Percentiles rank a stretch among this genome's conserved stretches.
Conservation (phyloP, 768 basidiomycete genomes). For the Clathrus columnatus region DNA sequence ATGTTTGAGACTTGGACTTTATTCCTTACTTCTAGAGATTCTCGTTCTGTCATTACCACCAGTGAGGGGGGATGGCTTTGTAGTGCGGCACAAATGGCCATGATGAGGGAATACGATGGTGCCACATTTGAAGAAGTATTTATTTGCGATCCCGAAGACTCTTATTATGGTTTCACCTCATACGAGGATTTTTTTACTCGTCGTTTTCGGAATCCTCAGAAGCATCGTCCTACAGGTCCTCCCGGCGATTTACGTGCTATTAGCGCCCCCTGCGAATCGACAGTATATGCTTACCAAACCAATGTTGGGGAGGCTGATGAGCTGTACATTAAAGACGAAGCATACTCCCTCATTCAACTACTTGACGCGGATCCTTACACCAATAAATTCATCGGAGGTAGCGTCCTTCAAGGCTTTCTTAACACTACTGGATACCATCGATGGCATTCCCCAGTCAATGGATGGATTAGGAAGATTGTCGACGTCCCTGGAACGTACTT, state of each 20-base stretch:
- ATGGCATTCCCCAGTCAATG: conserved; percentile 52
- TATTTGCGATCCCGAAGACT: conserved; percentile 29
- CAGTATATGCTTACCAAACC: conserved; percentile 31
- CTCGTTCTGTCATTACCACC: conserved; percentile 32
- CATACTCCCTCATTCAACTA: conserved; percentile 52
- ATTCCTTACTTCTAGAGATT: conserved; percentile 37
- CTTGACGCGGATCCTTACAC: conserved; percentile 35
- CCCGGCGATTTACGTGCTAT: conserved; percentile 31
- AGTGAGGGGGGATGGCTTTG: conserved; percentile 43
- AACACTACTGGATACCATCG: conserved; percentile 48
- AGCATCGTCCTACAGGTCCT: conserved; percentile 32
- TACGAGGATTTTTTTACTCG: conserved; percentile 54
- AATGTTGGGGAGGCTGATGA: conserved; percentile 33
- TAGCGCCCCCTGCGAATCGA: conserved; percentile 46
- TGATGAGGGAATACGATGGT: background rate
- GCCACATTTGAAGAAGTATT: conserved; percentile 31
- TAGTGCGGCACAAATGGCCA: conserved; percentile 20
- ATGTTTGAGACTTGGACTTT: conserved; percentile 42
- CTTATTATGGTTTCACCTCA: conserved; percentile 37
- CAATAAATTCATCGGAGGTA: conserved; percentile 39
- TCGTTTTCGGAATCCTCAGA: conserved; percentile 22
- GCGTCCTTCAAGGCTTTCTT: conserved; percentile 51
- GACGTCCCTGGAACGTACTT: conserved; percentile 46
- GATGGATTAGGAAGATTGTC: conserved; percentile 31
- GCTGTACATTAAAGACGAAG: conserved; percentile 57